Conservation (phyloP, 2,329 filamentous ascomycete genomes). For the Aspergillus chevalieri region DNA sequence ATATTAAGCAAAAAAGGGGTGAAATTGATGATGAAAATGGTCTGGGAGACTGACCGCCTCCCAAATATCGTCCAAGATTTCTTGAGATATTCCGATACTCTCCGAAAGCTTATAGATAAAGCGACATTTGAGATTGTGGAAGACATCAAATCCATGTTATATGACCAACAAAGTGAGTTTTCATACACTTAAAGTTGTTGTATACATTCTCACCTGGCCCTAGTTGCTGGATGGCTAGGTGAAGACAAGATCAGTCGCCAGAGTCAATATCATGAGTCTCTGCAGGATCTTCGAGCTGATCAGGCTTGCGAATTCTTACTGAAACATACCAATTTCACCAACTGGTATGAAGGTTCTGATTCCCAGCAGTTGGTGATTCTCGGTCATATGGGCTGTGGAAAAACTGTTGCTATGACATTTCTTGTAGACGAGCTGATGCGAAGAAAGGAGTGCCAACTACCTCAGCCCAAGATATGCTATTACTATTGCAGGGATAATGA, state of each 20-base stretch:
- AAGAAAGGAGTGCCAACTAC: slow-evolving; percentile 10
- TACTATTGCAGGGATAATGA: slow-evolving; percentile 22
- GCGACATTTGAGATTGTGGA: slow-evolving; percentile 17
- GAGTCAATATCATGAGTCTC: slow-evolving; percentile 5
- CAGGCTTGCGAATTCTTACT: slow-evolving; percentile 12
- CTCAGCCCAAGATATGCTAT: slow-evolving; percentile 20
- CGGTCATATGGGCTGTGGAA: slow-evolving; percentile 14
- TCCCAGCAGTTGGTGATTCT: slow-evolving; percentile 11
- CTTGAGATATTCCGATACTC: slow-evolving; percentile 16
- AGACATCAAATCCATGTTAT: slow-evolving; percentile 19
- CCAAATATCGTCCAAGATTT: slow-evolving; percentile 21
- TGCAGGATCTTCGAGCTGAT: slow-evolving; percentile 9
- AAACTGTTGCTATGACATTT: slow-evolving; percentile 13
- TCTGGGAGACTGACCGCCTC: slow-evolving; percentile 17
- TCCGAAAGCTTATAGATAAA: slow-evolving; percentile 21
- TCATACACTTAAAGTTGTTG: neutral
- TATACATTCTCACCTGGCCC: slow-evolving; percentile 2
- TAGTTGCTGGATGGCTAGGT: slow-evolving; percentile 12
- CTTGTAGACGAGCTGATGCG: slow-evolving; percentile 10
- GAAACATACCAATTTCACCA: slow-evolving; percentile 8
- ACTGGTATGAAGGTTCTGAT: slow-evolving; percentile 9
- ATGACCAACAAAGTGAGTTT: slow-evolving; percentile 20
- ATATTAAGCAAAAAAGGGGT: slow-evolving; percentile 17
- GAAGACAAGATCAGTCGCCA: slow-evolving; percentile 9
- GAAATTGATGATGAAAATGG: slow-evolving; percentile 15